A percentile compares a stretch with the other conserved stretches of the same genome.
phyloP scores from a whole-genome alignment of 1,284 basidiomycete species.

The Cryptococcus neoformans region DNA sequence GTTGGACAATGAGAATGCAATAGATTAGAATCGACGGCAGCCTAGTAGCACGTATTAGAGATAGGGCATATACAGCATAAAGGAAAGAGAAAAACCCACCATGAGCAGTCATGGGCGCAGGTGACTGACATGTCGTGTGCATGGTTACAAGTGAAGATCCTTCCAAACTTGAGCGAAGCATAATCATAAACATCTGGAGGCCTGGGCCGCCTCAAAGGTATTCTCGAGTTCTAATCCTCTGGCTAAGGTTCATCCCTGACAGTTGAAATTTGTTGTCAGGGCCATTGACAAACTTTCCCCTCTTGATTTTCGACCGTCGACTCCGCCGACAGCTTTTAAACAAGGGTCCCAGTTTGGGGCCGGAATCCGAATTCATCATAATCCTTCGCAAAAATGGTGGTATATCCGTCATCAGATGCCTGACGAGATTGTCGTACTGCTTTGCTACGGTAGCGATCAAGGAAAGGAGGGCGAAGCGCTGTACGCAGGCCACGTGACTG shows the following conservation, averaged over 20 bases:
- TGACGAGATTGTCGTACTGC: slow-evolving; percentile 33
- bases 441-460: slow-evolving; percentile 22
- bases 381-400: slow-evolving; percentile 23
- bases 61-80: background rate
- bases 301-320: slow-evolving; percentile 16
- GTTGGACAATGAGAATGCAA: background rate
- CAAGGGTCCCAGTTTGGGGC: slow-evolving; percentile 22
- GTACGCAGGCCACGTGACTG: slow-evolving; percentile 10
- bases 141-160: slow-evolving; percentile 1
- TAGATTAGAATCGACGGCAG: slow-evolving; percentile 4
- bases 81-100: slow-evolving; percentile 6
- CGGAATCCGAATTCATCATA: slow-evolving; percentile 21
- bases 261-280: slow-evolving; percentile 1
- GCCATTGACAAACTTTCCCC: slow-evolving; percentile 34
- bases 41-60: background rate
- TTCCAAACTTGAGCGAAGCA: slow-evolving; percentile 9
- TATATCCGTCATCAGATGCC: slow-evolving; percentile 36
- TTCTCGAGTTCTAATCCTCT: background rate
- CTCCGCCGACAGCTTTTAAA: slow-evolving; percentile 7
- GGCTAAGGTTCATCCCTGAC: background rate
- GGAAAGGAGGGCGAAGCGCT: slow-evolving; percentile 9
- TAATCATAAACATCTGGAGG: slow-evolving; percentile 40
- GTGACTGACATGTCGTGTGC: slow-evolving; percentile 14
- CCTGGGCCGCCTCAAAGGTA: slow-evolving; percentile 18
- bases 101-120: slow-evolving; percentile 15